Percentiles rank a stretch among this genome's conserved stretches.
These are phyloP conservation scores for Claviceps paspali DNA, from an alignment of 2,329 filamentous ascomycete genomes.

Conservation along the genomic window DNA sequence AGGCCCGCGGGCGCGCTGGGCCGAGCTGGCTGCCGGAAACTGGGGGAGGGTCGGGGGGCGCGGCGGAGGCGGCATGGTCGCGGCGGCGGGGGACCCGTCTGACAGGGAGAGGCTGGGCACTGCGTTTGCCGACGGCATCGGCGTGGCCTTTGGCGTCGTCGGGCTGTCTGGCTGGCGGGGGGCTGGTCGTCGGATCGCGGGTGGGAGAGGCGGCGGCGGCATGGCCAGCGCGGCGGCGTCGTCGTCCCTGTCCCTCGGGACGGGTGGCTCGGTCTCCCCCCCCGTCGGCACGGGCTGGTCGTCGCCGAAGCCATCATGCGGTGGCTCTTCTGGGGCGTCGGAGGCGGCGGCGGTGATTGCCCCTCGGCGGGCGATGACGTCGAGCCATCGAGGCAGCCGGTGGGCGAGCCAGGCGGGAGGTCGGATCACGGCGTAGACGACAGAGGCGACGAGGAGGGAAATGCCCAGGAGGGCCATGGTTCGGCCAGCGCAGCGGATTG, in stretches of 20 bases:
- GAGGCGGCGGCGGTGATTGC: conserved; percentile 4
- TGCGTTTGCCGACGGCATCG: conserved; percentile 10
- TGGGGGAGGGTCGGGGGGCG: conserved; percentile 18
- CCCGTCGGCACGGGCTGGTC: not conserved
- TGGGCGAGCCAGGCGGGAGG: conserved; percentile 32
- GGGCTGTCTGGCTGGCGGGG: conserved; percentile 21
- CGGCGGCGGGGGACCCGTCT: conserved; percentile 6
- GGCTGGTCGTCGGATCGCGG: conserved; percentile 8
- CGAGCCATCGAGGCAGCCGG: conserved; percentile 13
- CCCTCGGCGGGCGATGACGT: conserved; percentile 1
- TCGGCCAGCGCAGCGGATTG: not conserved
- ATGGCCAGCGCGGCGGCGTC: conserved; percentile 21
- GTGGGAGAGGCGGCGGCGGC: conserved; percentile 6
- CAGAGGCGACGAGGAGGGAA: conserved; percentile 45
- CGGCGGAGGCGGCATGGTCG: conserved; percentile 16
- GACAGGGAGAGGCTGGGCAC: conserved; percentile 32
- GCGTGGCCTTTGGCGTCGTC: conserved; percentile 35
- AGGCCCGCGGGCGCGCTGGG: conserved; percentile 31
- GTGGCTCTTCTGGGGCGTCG: not conserved
- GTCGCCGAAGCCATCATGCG: not conserved
- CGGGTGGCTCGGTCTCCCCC: not conserved
- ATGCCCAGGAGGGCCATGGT: conserved; percentile 32
- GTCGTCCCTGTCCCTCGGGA: conserved; percentile 10
- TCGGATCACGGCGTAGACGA: conserved; percentile 40
- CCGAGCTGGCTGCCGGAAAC: conserved; percentile 37